Conservation (phyloP, 2,329 filamentous ascomycete genomes). For the Colletotrichum camelliae region DNA sequence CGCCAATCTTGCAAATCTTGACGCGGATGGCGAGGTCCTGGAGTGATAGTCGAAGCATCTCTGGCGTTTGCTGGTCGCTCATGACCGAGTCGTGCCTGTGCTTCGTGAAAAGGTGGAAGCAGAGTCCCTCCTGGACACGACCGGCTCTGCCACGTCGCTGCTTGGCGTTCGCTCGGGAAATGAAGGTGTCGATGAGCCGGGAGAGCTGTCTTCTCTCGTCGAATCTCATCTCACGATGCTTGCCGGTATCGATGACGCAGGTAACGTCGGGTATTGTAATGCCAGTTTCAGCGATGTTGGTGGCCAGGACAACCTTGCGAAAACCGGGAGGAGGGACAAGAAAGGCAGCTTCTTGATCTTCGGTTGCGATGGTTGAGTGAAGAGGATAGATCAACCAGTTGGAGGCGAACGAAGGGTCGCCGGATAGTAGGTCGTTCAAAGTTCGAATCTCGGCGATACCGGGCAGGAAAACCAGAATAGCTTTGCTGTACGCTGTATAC, state of each 20-base stretch:
- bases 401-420: conserved; percentile 75
- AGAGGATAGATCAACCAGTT: conserved; percentile 89
- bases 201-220: conserved; percentile 93
- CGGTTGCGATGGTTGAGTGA: conserved; percentile 93
- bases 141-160: conserved; percentile 93
- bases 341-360: conserved; percentile 96
- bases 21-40: conserved; percentile 95
- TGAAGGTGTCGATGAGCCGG: conserved; percentile 90
- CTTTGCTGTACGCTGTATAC: conserved; percentile 79
- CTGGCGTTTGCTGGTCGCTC: conserved; percentile 91
- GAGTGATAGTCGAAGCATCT: conserved; percentile 91
- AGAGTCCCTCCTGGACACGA: conserved; percentile 92
- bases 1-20: conserved; percentile 95
- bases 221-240: conserved; percentile 97
- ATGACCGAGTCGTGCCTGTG: conserved; percentile 85
- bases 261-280: conserved; percentile 99
- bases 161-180: conserved; percentile 93
- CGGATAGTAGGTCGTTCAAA: conserved; percentile 83
- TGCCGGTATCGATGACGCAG: conserved; percentile 94
- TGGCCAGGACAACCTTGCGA: conserved; percentile 94
- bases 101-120: conserved; percentile 95
- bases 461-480: conserved; percentile 92
- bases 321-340: conserved; percentile 79
- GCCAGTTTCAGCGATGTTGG: conserved; percentile 97
- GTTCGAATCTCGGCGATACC: conserved; percentile 92